A percentile compares a stretch with the other conserved stretches of the same genome.
phyloP scores from a whole-genome alignment of 2,329 filamentous ascomycete species.

The Beauveria sp. region DNA sequence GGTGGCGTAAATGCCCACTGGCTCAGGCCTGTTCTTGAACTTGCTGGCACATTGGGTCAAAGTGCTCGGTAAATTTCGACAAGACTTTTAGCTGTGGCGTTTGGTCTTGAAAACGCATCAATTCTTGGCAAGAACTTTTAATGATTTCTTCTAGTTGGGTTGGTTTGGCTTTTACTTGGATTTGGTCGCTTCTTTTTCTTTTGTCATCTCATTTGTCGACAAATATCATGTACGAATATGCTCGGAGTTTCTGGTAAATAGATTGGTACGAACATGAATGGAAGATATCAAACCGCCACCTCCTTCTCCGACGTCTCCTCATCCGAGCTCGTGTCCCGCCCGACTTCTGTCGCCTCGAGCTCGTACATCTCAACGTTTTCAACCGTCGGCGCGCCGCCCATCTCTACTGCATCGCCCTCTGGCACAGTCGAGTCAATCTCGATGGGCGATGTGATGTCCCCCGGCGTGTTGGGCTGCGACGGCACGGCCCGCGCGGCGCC shows the following conservation, averaged over 20 bases:
- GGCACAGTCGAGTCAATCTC: conserved; percentile 40
- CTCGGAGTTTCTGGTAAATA: conserved; percentile 6
- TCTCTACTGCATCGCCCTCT: background rate
- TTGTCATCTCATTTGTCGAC: conserved; percentile 11
- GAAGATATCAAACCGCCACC: background rate
- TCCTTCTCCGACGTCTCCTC: background rate
- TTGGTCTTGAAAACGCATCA: background rate
- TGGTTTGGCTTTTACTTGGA: background rate
- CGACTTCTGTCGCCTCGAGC: background rate
- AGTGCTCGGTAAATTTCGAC: background rate
- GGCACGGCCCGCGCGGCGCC: conserved; percentile 33
- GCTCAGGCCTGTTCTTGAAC: background rate
- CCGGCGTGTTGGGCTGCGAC: conserved; percentile 36
- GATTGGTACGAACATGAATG: conserved; percentile 4
- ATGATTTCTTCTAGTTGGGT: background rate
- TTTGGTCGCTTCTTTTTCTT: conserved; percentile 8
- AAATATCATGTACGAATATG: conserved; percentile 11
- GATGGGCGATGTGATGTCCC: conserved; percentile 43
- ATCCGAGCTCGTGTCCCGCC: background rate
- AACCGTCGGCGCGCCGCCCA: background rate
- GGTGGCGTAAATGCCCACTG: conserved; percentile 30
- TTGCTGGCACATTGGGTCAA: background rate
- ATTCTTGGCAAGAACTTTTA: background rate
- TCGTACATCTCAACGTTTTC: background rate
- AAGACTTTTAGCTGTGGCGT: background rate